Base-by-base conservation (phyloP, 768 basidiomycete species). In the Pleurotus giganteus region DNA sequence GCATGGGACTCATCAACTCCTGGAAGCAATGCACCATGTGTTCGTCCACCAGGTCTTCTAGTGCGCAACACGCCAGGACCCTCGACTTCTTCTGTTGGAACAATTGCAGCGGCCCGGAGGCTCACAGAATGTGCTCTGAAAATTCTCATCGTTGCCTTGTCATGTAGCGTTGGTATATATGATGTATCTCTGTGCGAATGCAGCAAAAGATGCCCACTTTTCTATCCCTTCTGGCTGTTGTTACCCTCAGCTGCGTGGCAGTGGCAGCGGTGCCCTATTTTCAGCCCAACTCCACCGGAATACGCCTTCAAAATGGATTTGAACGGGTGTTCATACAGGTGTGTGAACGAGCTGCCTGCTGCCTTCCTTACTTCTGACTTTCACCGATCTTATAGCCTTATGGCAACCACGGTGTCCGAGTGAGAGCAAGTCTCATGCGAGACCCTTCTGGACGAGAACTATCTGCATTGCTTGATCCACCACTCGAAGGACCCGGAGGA, bases 261-360 rank as follows among this genome's bases (percentile, higher is more conserved):
- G 12, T 19, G 12, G 13, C 39, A 27, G 9, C 59, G n/a, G n/a
- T n/a, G 4, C 53, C 61, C n/a, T 64, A 65, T 32, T 67, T 65
- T 46, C 60, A 64, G 29, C 66, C 66, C 9, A 64, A 66, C 29
- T 68, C 69, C 9, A 70, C 66, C 29, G 69, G 67, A 8, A 66
- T 74, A 31, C 68, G 71, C 43, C 55, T 70, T 28, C 69, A 72
- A 54, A 69, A 73, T 58, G 69, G 65, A 6, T 73, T 71, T 47
- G 66, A 70, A 60, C 62, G 64, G 6, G 63, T 73, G 17, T 70
- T 66, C 45, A 62, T 72, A 13, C 71, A 72, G 61, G 70, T 67
- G 41, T 41, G 54, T 54, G n/a, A n/a, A 27, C 41, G 27, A 19
- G n/a, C 24, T 36, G 53, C 21, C 47, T 36, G 36, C 42, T 49